Base-by-base conservation (phyloP, 2,329 filamentous ascomycete species). In the Sphaerulina vaccinii region DNA sequence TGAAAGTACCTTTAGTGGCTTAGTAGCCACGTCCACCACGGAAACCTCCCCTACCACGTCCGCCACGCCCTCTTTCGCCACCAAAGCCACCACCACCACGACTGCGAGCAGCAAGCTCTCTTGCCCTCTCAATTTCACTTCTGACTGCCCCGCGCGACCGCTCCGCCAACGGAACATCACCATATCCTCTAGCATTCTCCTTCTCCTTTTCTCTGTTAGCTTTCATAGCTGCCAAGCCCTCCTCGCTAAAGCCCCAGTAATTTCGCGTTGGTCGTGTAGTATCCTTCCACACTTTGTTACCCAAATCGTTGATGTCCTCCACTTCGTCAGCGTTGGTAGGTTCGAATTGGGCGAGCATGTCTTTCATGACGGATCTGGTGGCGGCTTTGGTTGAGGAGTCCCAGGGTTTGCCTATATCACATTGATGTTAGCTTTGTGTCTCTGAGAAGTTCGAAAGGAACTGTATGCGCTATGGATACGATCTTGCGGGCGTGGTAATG, bases 251-350 rank as follows among this genome's bases (percentile, higher is more conserved):
- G 15, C 65, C 65, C 59, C 59, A 67, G 50, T 65, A 66, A 37
- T 68, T 68, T 21, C 64, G 56, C 19, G 64, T 65, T 9, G 62
- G 57, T 5, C 63, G 60, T 36, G 59, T 60, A 1, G 60, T 59
- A 33, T 67, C 62, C 44, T 62, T 63, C 60, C 61, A 66, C 44
- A 66, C 52, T 36, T 63, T 59, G 51, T 66, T 67, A n/a, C 66
- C 66, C 51, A 67, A 21, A 7, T 60, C 51, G 48, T 68, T 65
- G 21, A 68, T 57, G 42, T 68, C 66, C 24, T 60, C 50, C 8
- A 68, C 60, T 13, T 62, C 60, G 5, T 61, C 62, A 13, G 61
- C 53, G 18, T 60, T 42, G 2, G 64, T 66, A 43, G 62, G 58
- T 33, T 64, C 61, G 44, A 63, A 65, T 33, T 51, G 55, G 18